phyloP scores from a whole-genome alignment of 768 basidiomycete genomes.

The Galerina sulciceps region DNA sequence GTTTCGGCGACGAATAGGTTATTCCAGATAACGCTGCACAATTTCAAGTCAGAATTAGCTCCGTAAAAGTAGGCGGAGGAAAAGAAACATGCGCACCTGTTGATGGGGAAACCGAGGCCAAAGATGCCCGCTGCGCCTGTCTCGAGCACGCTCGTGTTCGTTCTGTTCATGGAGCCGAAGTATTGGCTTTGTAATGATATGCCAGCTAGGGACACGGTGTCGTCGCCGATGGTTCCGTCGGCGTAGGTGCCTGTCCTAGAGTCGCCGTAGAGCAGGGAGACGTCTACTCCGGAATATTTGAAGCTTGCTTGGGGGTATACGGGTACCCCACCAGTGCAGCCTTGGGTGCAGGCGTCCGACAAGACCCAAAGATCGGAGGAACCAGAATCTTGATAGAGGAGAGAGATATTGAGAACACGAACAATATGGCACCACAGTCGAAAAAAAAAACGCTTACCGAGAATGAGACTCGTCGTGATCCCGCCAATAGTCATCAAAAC shows the following conservation, averaged over 20 bases:
- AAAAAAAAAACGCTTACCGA: conserved; percentile 46
- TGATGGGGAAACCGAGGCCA: conserved; percentile 75
- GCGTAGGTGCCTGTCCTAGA: conserved; percentile 74
- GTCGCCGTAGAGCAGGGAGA: conserved; percentile 68
- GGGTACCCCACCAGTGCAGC: conserved; percentile 40
- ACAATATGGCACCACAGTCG: neutral
- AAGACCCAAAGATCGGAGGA: conserved; percentile 81
- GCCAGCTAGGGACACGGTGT: conserved; percentile 58
- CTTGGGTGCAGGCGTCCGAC: conserved; percentile 57
- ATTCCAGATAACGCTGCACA: conserved; percentile 51
- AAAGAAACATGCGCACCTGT: conserved; percentile 50
- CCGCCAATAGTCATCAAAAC: conserved; percentile 62
- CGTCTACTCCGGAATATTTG: conserved; percentile 48
- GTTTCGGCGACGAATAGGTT: conserved; percentile 33
- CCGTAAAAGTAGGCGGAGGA: neutral
- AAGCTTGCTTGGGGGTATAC: conserved; percentile 59
- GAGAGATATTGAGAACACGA: neutral
- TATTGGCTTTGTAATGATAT: conserved; percentile 54
- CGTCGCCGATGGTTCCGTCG: conserved; percentile 63
- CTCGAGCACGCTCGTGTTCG: conserved; percentile 64
- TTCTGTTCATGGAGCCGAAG: conserved; percentile 70
- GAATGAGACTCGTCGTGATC: conserved; percentile 54
- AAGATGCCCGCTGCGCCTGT: conserved; percentile 69
- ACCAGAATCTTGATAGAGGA: conserved; percentile 61
- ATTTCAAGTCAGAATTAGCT: neutral